phyloP scores from a whole-genome alignment of 257 asterid genomes.

The Nicotiana knightiana region DNA sequence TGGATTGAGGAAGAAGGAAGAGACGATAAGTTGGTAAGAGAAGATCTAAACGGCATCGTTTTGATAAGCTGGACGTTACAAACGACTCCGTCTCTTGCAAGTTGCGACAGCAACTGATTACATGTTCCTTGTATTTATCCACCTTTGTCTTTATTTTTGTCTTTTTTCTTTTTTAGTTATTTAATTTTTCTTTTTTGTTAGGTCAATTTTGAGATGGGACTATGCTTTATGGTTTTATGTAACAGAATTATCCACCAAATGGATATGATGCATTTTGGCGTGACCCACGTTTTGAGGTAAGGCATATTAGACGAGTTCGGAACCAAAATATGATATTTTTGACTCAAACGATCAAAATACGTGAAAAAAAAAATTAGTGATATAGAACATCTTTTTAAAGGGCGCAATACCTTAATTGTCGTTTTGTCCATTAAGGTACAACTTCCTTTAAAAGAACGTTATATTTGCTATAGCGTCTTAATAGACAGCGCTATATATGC shows the following conservation, averaged over 20 bases:
- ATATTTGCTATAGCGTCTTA: too few relatives aligned
- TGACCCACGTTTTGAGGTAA: neutral
- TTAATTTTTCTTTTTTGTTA: neutral
- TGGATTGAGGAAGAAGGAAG: conserved; percentile 10
- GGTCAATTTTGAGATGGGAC: neutral
- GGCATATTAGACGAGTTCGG: neutral
- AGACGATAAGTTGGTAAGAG: neutral
- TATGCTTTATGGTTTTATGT: neutral
- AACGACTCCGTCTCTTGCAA: neutral
- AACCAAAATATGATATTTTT: too few relatives aligned
- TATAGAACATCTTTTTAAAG: too few relatives aligned
- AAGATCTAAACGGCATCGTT: too few relatives aligned
- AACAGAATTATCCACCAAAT: neutral
- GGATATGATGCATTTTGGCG: neutral
- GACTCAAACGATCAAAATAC: too few relatives aligned
- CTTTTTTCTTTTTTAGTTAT: neutral
- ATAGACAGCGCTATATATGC: too few relatives aligned
- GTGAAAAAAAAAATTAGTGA: too few relatives aligned
- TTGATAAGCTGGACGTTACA: too few relatives aligned
- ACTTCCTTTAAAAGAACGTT: too few relatives aligned
- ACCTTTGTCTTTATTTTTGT: neutral
- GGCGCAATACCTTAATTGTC: too few relatives aligned
- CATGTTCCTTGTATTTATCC: conserved; percentile 1
- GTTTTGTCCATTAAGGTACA: too few relatives aligned
- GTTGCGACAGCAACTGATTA: neutral